A percentile compares a stretch with the other conserved stretches of the same genome.
These are phyloP conservation scores for Chalciporus piperatus DNA, from an alignment of 768 basidiomycete genomes.

Conservation along the genomic window DNA sequence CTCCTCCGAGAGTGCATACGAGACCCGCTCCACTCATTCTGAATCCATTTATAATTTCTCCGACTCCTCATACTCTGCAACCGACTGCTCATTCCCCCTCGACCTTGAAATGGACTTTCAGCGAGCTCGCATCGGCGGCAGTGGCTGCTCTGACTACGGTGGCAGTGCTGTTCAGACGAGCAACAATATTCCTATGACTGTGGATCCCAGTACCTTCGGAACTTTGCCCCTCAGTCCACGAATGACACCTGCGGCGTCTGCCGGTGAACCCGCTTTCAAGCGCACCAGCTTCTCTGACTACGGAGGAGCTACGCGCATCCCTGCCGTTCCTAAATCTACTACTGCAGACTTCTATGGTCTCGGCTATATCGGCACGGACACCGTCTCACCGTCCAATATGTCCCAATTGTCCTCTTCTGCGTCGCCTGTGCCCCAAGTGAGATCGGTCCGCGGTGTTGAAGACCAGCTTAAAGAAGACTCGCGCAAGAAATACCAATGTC, in stretches of 20 bases:
- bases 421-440: slow-evolving; percentile 37
- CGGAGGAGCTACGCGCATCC: slow-evolving; percentile 48
- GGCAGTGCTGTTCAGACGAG: slow-evolving; percentile 36
- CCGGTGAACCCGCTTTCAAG: slow-evolving; percentile 26
- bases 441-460: slow-evolving; percentile 37
- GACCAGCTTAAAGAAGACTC: slow-evolving; percentile 57
- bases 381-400: slow-evolving; percentile 57
- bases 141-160: slow-evolving; percentile 51
- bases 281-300: slow-evolving; percentile 71
- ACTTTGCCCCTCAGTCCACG: slow-evolving; percentile 56
- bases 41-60: slow-evolving; percentile 70
- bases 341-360: slow-evolving; percentile 46
- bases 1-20: slow-evolving; percentile 75
- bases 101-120: slow-evolving; percentile 76
- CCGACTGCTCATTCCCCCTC: slow-evolving; percentile 55
- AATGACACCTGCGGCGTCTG: slow-evolving; percentile 41
- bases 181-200: slow-evolving; percentile 39
- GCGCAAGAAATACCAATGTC: slow-evolving; percentile 77
- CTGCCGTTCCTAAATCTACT: slow-evolving; percentile 47
- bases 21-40: slow-evolving; percentile 64
- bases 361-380: slow-evolving; percentile 32
- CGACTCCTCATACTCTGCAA: slow-evolving; percentile 47
- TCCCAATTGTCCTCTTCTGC: slow-evolving; percentile 46
- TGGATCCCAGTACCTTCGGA: slow-evolving; percentile 60
- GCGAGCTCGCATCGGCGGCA: slow-evolving; percentile 51